Evolutionary conservation across 768 basidiomycete genomes (phyloP).

Genomic region (Mycena capillaripes): DNA sequence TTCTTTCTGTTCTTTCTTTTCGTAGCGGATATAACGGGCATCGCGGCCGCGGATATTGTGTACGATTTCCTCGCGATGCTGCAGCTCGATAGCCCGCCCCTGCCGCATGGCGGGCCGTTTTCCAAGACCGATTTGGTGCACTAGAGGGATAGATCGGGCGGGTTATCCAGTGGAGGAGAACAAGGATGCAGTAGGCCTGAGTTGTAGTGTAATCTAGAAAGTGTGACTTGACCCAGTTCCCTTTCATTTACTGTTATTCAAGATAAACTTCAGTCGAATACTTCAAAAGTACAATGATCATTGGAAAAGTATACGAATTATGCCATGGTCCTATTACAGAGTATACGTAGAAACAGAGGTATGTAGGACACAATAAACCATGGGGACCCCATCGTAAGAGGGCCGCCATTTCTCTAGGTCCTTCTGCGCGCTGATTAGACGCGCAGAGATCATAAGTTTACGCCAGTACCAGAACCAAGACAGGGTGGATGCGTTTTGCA

Average conservation of each 20-base stretch:
- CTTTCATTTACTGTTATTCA: too few relatives aligned
- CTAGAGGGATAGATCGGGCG: neutral
- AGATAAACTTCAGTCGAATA: too few relatives aligned
- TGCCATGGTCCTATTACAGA: neutral
- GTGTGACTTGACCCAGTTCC: too few relatives aligned
- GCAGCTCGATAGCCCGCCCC: slow-evolving; percentile 42
- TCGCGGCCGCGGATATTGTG: slow-evolving; percentile 58
- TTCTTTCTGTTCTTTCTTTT: too few relatives aligned
- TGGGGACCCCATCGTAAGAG: slow-evolving; percentile 24
- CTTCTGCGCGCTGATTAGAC: slow-evolving; percentile 35
- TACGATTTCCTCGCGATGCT: slow-evolving; percentile 61
- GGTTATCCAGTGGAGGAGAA: too few relatives aligned
- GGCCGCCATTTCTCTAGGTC: slow-evolving; percentile 27
- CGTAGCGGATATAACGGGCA: slow-evolving; percentile 52
- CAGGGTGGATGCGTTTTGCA: slow-evolving; percentile 35
- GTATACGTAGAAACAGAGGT: neutral
- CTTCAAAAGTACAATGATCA: too few relatives aligned
- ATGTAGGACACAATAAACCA: slow-evolving; percentile 33
- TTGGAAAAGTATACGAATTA: neutral
- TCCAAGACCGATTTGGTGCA: neutral
- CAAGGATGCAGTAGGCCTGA: too few relatives aligned
- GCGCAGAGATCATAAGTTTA: slow-evolving; percentile 26
- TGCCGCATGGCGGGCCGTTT: slow-evolving; percentile 30
- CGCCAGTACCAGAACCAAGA: slow-evolving; percentile 36
- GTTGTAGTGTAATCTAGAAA: too few relatives aligned